Conservation (phyloP, 495 filamentous ascomycete genomes). For the Aspergillus sclerotiicarbonarius region DNA sequence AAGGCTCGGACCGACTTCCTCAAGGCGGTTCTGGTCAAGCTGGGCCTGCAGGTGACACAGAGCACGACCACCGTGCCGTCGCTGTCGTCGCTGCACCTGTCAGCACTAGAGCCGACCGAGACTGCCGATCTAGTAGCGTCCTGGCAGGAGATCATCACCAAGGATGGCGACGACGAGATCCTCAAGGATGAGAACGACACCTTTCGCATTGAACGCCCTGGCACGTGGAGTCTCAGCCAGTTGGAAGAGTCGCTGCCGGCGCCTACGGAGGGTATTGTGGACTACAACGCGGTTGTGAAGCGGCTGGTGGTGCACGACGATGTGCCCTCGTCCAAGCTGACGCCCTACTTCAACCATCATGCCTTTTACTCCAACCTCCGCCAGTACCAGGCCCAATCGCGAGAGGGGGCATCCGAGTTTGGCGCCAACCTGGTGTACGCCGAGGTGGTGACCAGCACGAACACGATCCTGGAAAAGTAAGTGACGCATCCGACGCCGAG, state of each 20-base stretch:
- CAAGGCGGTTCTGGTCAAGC: slow-evolving; percentile 75
- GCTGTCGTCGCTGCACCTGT: slow-evolving; percentile 82
- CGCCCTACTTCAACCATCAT: slow-evolving; percentile 85
- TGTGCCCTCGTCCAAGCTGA: slow-evolving; percentile 71
- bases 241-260: slow-evolving; percentile 52
- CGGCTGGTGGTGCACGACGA: slow-evolving; percentile 64
- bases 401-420: slow-evolving; percentile 59
- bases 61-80: slow-evolving; percentile 71
- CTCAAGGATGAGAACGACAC: slow-evolving; percentile 84
- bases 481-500: slow-evolving; percentile 3
- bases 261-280: slow-evolving; percentile 56
- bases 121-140: slow-evolving; percentile 64
- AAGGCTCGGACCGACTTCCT: slow-evolving; percentile 69
- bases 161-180: slow-evolving; percentile 65
- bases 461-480: slow-evolving; percentile 90
- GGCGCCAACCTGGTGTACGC: slow-evolving; percentile 81
- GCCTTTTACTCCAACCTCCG: slow-evolving; percentile 72
- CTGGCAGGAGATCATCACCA: slow-evolving; percentile 65
- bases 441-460: slow-evolving; percentile 91
- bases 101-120: slow-evolving; percentile 61
- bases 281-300: slow-evolving; percentile 75
- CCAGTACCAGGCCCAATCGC: slow-evolving; percentile 59
- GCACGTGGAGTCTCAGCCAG: slow-evolving; percentile 59
- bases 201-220: slow-evolving; percentile 69
- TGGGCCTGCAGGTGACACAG: slow-evolving; percentile 75